Base-by-base conservation (phyloP, 768 basidiomycete species). In the Auriculariales sp. region DNA sequence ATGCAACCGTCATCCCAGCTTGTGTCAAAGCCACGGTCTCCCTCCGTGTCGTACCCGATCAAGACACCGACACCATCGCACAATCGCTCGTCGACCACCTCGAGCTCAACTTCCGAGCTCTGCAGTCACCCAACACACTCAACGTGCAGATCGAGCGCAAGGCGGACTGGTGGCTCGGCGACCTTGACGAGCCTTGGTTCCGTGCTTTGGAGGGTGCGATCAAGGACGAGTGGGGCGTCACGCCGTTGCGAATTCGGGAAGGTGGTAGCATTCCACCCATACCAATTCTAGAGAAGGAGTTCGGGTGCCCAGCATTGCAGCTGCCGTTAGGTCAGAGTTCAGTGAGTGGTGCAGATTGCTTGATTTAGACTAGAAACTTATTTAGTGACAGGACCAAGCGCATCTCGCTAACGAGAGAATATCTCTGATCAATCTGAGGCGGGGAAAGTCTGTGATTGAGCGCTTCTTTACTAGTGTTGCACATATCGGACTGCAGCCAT, bases 101-200 rank as follows among this genome's bases (percentile, higher is more conserved):
- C 1, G 58, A 67, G 27, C 57, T 59, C 0, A 72, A 77, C 1
- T 98, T 94, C 61, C 57, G 66, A 28, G 59, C 57, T 6, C 64
- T 90, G 1, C 57, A 69, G 15, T 87, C 86, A 1, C 76, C 81
- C 1, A 94, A 97, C 61, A 63, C 62, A 12, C 67, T 98, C 22
- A 67, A 80, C 56, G 92, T 91, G 51, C 28, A 68, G 17, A 78
- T 95, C 48, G 78, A 84, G 35, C 85, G 89, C 52, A 82, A 76
- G 2, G 92, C 91, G 0, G 83, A 92, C 58, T 98, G 93, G 93
- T 99, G 94, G 94, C 72, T 99, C 2, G 91, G 93, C 0, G 79
- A 84, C 49, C 73, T 94, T 33, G 77, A 88, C 49, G 82, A 83
- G 52, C 74, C 74, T 3, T 95, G 87, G 79, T 94, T 93, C 69